These are phyloP conservation scores for Sclerotinia sclerotiorum DNA, from an alignment of 2,329 filamentous ascomycete species.

Conservation along the genomic window DNA sequence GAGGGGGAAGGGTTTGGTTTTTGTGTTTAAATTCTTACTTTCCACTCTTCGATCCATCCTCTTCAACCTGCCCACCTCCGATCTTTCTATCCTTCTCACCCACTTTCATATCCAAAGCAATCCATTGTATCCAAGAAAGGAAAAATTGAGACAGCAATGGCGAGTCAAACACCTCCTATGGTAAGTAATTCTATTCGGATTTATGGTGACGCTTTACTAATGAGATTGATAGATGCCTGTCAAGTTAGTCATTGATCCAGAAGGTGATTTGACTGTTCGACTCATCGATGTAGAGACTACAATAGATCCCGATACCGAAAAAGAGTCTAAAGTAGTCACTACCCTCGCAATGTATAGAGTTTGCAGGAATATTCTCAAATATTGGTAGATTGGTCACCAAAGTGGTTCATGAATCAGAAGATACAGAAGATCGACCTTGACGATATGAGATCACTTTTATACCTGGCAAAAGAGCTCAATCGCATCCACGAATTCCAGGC, in stretches of 20 bases:
- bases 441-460: slow-evolving; percentile 20
- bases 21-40: too few species aligned
- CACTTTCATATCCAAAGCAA: too few species aligned
- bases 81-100: not conserved
- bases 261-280: not conserved
- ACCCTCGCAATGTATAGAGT: too few species aligned
- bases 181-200: not conserved
- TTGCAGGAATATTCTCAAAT: not conserved
- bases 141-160: too few species aligned
- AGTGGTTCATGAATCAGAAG: slow-evolving; percentile 6
- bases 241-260: not conserved
- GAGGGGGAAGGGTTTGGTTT: too few species aligned
- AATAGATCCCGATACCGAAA: too few species aligned
- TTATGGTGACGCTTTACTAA: not conserved
- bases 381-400: slow-evolving; percentile 25
- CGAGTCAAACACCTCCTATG: too few species aligned
- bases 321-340: not conserved
- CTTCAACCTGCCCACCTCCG: not conserved
- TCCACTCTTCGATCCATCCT: not conserved
- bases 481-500: slow-evolving; percentile 12
- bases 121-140: too few species aligned
- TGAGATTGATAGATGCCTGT: not conserved
- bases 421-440: not conserved
- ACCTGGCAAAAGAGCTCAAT: slow-evolving; percentile 25
- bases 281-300: not conserved